Evolutionary conservation across 352 stramenopile genomes (phyloP), one percentile per base, ranked within the genome.

Genomic region (Aphanomyces astaci): DNA sequence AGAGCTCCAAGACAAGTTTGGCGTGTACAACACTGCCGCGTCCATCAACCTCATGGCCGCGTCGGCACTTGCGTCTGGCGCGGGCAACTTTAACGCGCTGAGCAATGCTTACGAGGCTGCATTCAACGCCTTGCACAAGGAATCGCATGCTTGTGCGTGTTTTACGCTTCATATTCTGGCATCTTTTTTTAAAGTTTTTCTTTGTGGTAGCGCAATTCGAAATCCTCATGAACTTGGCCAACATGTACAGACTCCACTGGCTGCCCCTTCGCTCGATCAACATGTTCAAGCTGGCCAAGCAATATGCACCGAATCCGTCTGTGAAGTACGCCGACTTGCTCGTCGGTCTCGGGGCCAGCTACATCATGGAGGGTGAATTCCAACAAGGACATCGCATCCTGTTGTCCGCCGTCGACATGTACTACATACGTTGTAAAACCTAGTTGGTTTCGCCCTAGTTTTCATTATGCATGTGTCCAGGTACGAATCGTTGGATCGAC

Each of bases 241-340:
- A 60, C 51, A 60, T 68, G 62, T 68, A 68, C 30, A 40, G 62
- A 17, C 49, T 33, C 10, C 43, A 68, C 30, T 68, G 62, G 62
- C 62, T 60, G 10, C 62, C 62, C n/a, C 33, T 68, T 22, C 62
- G 62, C 2, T 43, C 62, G 25, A 60, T 68, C n/a, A 51, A 68
- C 24, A 68, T 68, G 62, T 68, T 68, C 27, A 68, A 68, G 22
- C 40, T 68, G 4, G 62, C 62, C 15, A 68, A 59, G 51, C 40
- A 68, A 4, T 46, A 36, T 17, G 46, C 32, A 3, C 10, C 11
- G 17, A 40, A 32, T 11, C 45, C 45, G 22, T 59, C 51, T 9
- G 11, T 32, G 5, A 30, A 59, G 24, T 59, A 59, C 27, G 43
- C 39, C 33, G 62, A 68, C 43, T n/a, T 68, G 62, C 24, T 40